Base-by-base conservation (phyloP, 2,329 filamentous ascomycete species). In the Penicillium sp. region DNA sequence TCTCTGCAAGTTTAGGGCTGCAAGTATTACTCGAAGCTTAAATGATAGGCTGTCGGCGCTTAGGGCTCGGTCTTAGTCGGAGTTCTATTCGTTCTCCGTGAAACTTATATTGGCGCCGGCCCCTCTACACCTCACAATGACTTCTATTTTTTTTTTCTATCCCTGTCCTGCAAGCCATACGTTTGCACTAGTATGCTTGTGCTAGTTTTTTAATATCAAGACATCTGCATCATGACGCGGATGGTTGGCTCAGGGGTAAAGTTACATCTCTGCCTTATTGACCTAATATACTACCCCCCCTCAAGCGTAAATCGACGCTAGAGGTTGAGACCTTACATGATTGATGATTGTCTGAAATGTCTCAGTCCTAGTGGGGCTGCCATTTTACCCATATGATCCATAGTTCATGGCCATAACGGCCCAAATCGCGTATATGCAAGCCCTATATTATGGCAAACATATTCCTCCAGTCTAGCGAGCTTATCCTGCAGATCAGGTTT, bases 41-140 rank as follows among this genome's bases (percentile, higher is more conserved):
- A 52, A 52, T 52, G 40, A 52, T 52, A 52, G 53, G 53, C 46
- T 52, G 21, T 52, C 19, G 13, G 48, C 33, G 40, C n/a, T 46
- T 52, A 52, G 27, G 13, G 41, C 41, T 51, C 19, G 25, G 7
- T 36, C 29, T 50, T 44, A 7, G 29, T n/a, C 5, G 10, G 31
- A 6, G 31, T 44, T 19, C 19, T 29, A 56, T 56, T 56, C 48
- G 48, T 45, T 47, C 40, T 50, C 38, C 16, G 16, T 50, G 47
- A 44, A 40, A 40, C 19, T 45, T 21, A 40, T 55, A 38, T 56
- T 52, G 41, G 48, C 53, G 49, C 53, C 41, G 4, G 41, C 53
- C 53, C 48, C 47, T 19, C 29, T 38, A 4, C 15, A 13, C 5
- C 23, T 11, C 45, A 5, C 21, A 10, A 25, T 10, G 21, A 6